Evolutionary conservation across 371 early-diverging fungal genomes (phyloP), one percentile per base, ranked within the genome.

Genomic region (Mortierella sp.): DNA sequence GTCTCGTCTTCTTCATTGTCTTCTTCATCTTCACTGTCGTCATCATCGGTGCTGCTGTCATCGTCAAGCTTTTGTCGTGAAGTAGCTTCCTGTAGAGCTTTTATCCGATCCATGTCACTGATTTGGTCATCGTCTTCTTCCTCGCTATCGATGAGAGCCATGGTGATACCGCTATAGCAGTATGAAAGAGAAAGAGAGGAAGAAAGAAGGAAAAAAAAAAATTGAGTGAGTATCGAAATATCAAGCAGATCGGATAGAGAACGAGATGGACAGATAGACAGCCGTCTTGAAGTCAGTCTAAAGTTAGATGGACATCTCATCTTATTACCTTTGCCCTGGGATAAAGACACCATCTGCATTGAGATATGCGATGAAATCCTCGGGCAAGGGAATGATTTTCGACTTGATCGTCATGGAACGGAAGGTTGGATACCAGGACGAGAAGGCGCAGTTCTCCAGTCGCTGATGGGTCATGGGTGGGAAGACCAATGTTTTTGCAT

Each of bases 301-400:
- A 52, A 17, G 6, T 17, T 17, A 30, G n/a, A 21, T 8, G 58
- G 2, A 34, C 7, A 0, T 11, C 37, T 4, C 15, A 11, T 31
- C 21, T 28, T 14, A 1, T n/a, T 57, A 72, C 72, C 52, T 86
- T 44, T 88, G 82, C 0, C 85, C 85, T 0, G 96, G 95, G 39
- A 97, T 80, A 63, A 88, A 90, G 14, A 97, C 85, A 4, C 94
- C 91, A 65, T 97, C 97, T 4, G 90, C 89, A 56, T 89, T 82
- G 48, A 97, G 80, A 56, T 96, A 97, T 8, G 88, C 84, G 19
- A 96, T 61, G 79, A 97, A 96, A 6, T 83, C 89, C n/a, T 73
- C 72, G 0, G 91, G 84, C 23, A 96, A 84, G 5, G 89, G 87
- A 46, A 94, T 81, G 48, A 92, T 76, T 44, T 79, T 83, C 7